Conservation (phyloP, 1,139 yeast genomes). For the Maudiozyma humilis region DNA sequence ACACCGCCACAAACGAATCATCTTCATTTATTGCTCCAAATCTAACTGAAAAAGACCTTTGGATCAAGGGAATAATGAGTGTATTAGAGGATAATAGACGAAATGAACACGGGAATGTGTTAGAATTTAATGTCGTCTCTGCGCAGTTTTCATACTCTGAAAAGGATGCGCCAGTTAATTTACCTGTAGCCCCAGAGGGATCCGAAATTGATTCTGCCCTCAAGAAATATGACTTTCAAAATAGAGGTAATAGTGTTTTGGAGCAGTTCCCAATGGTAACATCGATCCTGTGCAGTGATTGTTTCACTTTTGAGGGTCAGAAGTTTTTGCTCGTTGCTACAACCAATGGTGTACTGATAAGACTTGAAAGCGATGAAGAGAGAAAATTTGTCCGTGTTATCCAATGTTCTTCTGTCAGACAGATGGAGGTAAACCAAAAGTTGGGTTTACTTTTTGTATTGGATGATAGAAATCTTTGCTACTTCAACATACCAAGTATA, state of each 20-base stretch:
- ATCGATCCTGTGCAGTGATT: conserved; percentile 44
- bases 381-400: conserved; percentile 45
- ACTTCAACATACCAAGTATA: conserved; percentile 47
- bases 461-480: conserved; percentile 50
- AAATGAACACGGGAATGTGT: conserved; percentile 45
- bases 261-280: conserved; percentile 8
- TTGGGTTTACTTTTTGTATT: conserved; percentile 53
- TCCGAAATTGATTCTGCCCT: conserved; percentile 54
- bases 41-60: conserved; percentile 46
- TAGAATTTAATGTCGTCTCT: conserved; percentile 44
- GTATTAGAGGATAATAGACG: conserved; percentile 50
- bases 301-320: conserved; percentile 33
- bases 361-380: conserved; percentile 32
- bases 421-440: conserved; percentile 51
- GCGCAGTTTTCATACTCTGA: conserved; percentile 62
- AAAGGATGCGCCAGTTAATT: conserved; percentile 42
- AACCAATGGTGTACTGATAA: conserved; percentile 30
- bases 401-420: conserved; percentile 47
- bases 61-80: conserved; percentile 49
- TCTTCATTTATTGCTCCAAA: conserved; percentile 53
- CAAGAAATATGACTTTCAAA: conserved; percentile 25
- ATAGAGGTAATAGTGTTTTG: conserved; percentile 16
- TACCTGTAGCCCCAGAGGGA: conserved; percentile 55
- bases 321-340: conserved; percentile 29
- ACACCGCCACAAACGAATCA: conserved; percentile 42